Evolutionary conservation across 2,329 filamentous ascomycete species (phyloP).

Genomic region (Pleomassaria siparia): DNA sequence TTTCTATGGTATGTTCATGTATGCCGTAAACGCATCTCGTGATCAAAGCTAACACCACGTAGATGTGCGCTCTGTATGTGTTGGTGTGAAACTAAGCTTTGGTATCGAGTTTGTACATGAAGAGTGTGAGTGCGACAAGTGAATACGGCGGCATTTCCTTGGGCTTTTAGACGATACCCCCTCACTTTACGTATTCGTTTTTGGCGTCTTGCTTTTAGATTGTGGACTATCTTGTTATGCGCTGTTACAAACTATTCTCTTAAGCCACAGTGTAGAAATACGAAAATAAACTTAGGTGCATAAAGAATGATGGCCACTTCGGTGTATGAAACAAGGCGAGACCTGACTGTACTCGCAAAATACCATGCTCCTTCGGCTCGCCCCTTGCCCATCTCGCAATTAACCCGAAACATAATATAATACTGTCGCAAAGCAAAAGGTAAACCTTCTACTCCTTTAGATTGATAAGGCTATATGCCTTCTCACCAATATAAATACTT

Average conservation of each 20-base stretch:
- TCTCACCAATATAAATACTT: too few relatives aligned
- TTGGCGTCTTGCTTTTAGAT: background rate
- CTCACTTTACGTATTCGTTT: background rate
- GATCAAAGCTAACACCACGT: background rate
- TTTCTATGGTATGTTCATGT: conserved; percentile 69
- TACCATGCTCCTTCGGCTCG: background rate
- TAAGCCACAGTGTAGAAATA: background rate
- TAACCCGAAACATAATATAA: background rate
- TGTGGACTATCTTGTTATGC: background rate
- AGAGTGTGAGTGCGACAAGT: background rate
- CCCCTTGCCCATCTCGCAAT: background rate
- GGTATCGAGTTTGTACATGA: background rate
- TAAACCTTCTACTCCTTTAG: too few relatives aligned
- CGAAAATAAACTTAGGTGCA: background rate
- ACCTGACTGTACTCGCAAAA: background rate
- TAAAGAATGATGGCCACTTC: background rate
- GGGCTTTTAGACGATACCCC: background rate
- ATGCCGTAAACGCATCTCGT: background rate
- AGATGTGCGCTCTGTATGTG: conserved; percentile 15
- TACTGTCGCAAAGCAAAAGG: too few relatives aligned
- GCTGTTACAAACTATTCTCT: background rate
- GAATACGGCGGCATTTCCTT: background rate
- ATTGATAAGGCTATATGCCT: too few relatives aligned
- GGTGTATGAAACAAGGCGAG: background rate
- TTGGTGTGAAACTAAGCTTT: conserved; percentile 4